Evolutionary conservation across 805 yeast species (phyloP), one percentile per base, ranked within the genome.

Genomic region (Lachancea dasiensis): DNA sequence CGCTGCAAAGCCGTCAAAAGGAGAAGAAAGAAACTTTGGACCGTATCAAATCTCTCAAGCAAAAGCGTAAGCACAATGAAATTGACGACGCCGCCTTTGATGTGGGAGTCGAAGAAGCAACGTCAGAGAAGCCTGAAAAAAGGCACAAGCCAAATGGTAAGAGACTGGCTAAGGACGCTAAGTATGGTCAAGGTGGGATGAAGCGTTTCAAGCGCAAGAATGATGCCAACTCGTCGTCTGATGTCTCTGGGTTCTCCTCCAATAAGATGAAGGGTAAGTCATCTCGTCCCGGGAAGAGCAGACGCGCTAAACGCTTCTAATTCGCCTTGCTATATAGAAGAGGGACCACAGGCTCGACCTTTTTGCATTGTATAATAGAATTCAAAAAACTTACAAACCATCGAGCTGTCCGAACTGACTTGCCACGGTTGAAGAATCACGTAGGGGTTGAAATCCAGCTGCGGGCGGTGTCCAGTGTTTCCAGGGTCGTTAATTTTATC

Each of bases 1-100:
- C 95, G 30, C 71, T 89, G 56, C 96, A 89, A 67, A 86, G 84
- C 53, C 82, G 97, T 67, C 94, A 86, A 60, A 81, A 84, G 69
- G 92, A 87, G 53, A 90, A 90, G 81, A 78, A 76, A 58, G 95
- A 86, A 17, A 79, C 95, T 15, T 65, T 90, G 49, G 95, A 89
- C 17, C 84, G 82, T 68, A 86, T 90, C 63, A 89, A 87, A 64
- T 72, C 84, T n/a, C 73, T 92, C 56, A 86, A 86, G 73, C 80
- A 83, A 60, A 89, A 86, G 77, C 79, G 95, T 67, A 79, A 79
- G 54, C 73, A 77, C 45, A 77, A 79, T 47, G 95, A 83, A 49
- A 74, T 85, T 44, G 67, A 48, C 29, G 54, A 47, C 24, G 54
- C 47, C 26, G 69, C 72, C 32, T 89, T 90, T 63, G 86, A 84